A percentile compares a stretch with the other conserved stretches of the same genome.
These are phyloP conservation scores for Miscanthus sacchariflorus DNA, from an alignment of 202 grass and related monocot species.

Conservation along the genomic window DNA sequence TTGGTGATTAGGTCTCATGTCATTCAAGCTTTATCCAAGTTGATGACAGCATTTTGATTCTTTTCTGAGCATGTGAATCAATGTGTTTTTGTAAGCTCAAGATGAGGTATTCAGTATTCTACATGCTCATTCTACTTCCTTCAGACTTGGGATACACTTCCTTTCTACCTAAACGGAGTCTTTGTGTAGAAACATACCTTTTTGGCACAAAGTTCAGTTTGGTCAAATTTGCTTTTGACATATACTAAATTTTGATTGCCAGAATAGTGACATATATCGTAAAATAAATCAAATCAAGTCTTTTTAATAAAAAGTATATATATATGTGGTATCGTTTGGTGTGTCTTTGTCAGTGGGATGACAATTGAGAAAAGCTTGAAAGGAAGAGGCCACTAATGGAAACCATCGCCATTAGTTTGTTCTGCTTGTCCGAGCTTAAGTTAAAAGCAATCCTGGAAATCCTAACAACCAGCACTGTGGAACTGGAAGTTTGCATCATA, in stretches of 20 bases:
- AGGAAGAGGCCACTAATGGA: slow-evolving; percentile 40
- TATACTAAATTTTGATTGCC: not conserved
- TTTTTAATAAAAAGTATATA: not conserved
- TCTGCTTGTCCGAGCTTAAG: slow-evolving; percentile 63
- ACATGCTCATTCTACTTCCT: slow-evolving; percentile 42
- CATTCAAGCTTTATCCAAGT: slow-evolving; percentile 60
- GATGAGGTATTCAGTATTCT: slow-evolving; percentile 57
- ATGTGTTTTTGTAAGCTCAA: slow-evolving; percentile 32
- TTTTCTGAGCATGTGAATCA: slow-evolving; percentile 48
- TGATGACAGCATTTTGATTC: slow-evolving; percentile 41
- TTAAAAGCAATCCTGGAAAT: slow-evolving; percentile 59
- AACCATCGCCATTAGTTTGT: slow-evolving; percentile 59
- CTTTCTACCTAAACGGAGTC: slow-evolving; percentile 19
- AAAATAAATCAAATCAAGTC: slow-evolving; percentile 15
- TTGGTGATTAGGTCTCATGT: slow-evolving; percentile 63
- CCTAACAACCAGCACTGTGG: slow-evolving; percentile 44
- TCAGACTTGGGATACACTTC: slow-evolving; percentile 19
- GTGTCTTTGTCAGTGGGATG: slow-evolving; percentile 38
- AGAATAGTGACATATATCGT: slow-evolving; percentile 10
- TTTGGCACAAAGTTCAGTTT: slow-evolving; percentile 36
- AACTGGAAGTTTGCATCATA: slow-evolving; percentile 44
- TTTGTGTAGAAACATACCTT: slow-evolving; percentile 47
- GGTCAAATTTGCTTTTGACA: slow-evolving; percentile 45
- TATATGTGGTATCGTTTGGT: slow-evolving; percentile 6
- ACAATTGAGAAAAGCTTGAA: slow-evolving; percentile 46